Base-by-base conservation (phyloP, 192 early-diverging fungal species). In the Coemansia javaensis region DNA sequence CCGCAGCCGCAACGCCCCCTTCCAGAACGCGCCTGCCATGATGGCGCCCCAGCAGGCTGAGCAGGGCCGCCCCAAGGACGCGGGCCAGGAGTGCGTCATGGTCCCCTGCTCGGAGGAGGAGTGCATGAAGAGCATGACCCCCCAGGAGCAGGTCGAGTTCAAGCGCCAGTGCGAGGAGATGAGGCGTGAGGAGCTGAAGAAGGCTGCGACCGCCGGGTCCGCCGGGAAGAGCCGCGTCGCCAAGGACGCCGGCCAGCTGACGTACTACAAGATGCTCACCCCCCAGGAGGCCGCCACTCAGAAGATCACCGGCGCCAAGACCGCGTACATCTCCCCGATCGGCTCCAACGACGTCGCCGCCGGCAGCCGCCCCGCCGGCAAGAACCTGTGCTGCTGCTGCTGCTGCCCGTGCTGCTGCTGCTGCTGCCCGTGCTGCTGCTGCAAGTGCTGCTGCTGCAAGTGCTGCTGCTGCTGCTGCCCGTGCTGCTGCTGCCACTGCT, bases 351-450 rank as follows among this genome's bases (percentile, higher is more conserved):
- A 30, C 13, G 49, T 54, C 40, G 40, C 51, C 9, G 52, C 50
- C 34, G 66, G 59, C 17, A 53, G 49, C 59, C 59, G 66, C 11
- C 66, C 59, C 11, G 39, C 40, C 27, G 66, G 63, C 48, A 65
- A 65, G 55, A 65, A 65, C 40, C 43, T 65, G 32, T 65, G 63
- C 40, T 65, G 63, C 63, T 65, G 57, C 56, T 58, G 56, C 37
- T 59, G 56, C 56, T 51, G 48, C 44, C 34, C 38, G 0, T 57
- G 54, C 44, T 57, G 54, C 38, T 65, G 62, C 38, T 50, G 49
- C 48, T 64, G 62, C 32, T 57, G 54, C 44, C 32, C 31, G 4
- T 65, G 53, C 31, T 44, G 42, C 31, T 63, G 53, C 43, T 56
- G 53, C 36, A 40, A 40, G 16, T 36, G 32, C 47, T 59, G 56